Evolutionary conservation across 176 grass and related monocot genomes (phyloP).

Genomic region (Juncus effusus): DNA sequence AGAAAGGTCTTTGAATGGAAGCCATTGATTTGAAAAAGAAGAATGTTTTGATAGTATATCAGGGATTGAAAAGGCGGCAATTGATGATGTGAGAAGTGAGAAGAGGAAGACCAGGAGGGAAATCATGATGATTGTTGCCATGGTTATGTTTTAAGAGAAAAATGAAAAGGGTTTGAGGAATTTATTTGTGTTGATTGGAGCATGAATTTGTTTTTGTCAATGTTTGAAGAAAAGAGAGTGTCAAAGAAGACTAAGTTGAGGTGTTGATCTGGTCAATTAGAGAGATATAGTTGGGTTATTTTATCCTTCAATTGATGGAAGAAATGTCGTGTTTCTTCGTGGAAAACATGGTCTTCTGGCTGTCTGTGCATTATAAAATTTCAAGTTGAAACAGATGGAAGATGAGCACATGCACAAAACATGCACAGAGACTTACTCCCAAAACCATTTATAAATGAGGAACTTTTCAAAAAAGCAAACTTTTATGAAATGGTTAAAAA

Average conservation of each 20-base stretch:
- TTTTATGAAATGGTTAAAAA: too few relatives aligned
- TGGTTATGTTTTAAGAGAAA: slow-evolving; percentile 1
- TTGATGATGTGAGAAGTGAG: background rate
- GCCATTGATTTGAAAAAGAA: slow-evolving; percentile 57
- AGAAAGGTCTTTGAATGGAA: slow-evolving; percentile 69
- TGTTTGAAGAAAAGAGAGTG: slow-evolving; percentile 6
- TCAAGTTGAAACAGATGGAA: too few relatives aligned
- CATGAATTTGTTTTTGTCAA: background rate
- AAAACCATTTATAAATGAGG: too few relatives aligned
- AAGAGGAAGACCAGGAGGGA: slow-evolving; percentile 22
- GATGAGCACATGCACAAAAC: too few relatives aligned
- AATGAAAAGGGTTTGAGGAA: slow-evolving; percentile 5
- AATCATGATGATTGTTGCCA: slow-evolving; percentile 16
- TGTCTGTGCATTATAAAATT: background rate
- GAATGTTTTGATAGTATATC: background rate
- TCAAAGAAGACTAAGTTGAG: slow-evolving; percentile 20
- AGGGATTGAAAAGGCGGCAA: background rate
- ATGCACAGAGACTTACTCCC: too few relatives aligned
- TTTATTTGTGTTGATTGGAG: background rate
- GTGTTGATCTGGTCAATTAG: slow-evolving; percentile 17
- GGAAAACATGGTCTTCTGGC: background rate
- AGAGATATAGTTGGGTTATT: background rate
- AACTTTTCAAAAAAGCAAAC: too few relatives aligned
- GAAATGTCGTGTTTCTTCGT: too few relatives aligned
- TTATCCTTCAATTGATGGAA: too few relatives aligned